phyloP scores from a whole-genome alignment of 2,329 filamentous ascomycete genomes.

The Sporothrix euskadiensis region DNA sequence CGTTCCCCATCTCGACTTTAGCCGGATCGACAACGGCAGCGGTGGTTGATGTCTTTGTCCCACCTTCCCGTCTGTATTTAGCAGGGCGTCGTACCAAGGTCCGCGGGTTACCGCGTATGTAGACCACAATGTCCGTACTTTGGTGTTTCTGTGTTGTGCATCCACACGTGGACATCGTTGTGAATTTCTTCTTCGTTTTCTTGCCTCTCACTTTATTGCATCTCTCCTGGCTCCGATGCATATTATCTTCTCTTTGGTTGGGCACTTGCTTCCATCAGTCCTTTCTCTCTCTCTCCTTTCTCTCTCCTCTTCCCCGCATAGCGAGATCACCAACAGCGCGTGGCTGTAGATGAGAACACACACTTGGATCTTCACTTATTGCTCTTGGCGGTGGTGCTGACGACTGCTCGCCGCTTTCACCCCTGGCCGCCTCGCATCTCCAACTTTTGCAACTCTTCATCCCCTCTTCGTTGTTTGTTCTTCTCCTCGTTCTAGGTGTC shows the following conservation, averaged over 20 bases:
- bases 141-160: background rate
- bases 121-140: background rate
- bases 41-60: background rate
- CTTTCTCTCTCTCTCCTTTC: background rate
- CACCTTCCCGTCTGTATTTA: background rate
- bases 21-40: slow-evolving; percentile 1
- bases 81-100: background rate
- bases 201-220: background rate
- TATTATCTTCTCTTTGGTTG: background rate
- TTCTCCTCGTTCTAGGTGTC: slow-evolving; percentile 6
- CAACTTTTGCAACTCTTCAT: background rate
- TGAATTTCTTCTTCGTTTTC: background rate
- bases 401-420: background rate
- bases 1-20: slow-evolving; percentile 20
- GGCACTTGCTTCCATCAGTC: slow-evolving; percentile 14
- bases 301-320: slow-evolving; percentile 17
- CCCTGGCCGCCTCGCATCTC: background rate
- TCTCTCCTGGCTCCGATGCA: background rate
- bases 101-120: background rate
- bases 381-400: background rate
- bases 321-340: slow-evolving; percentile 3
- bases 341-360: slow-evolving; percentile 20
- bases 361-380: background rate
- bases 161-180: slow-evolving; percentile 6
- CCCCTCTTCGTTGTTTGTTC: background rate